These are phyloP conservation scores for Solanum paucissectum DNA, from an alignment of 257 asterid genomes.

Conservation along the genomic window DNA sequence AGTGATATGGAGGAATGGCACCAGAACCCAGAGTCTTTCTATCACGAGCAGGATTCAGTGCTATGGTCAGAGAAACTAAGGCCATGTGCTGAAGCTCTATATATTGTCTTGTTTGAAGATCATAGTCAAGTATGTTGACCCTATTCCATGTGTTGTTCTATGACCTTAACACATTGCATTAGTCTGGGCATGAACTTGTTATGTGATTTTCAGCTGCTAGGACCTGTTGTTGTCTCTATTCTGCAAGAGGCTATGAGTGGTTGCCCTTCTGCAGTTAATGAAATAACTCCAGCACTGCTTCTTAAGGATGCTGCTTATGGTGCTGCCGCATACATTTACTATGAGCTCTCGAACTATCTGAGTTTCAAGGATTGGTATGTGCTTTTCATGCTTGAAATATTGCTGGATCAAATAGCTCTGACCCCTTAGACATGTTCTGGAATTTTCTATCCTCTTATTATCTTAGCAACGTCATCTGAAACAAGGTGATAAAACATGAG, in stretches of 20 bases:
- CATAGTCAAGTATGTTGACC: slow-evolving; percentile 63
- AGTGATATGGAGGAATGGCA: slow-evolving; percentile 91
- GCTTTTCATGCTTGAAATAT: background rate
- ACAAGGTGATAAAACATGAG: background rate
- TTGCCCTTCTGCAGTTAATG: slow-evolving; percentile 75
- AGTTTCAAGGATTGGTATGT: slow-evolving; percentile 89
- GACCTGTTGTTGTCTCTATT: slow-evolving; percentile 94
- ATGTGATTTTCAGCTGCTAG: slow-evolving; percentile 51
- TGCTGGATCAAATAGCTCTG: background rate
- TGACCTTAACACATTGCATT: background rate
- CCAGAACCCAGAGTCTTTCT: slow-evolving; percentile 77
- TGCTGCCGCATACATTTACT: slow-evolving; percentile 94
- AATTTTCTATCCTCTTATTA: background rate
- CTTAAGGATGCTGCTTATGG: slow-evolving; percentile 98
- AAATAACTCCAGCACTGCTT: slow-evolving; percentile 72
- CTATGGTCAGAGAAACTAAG: slow-evolving; percentile 93
- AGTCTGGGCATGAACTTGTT: background rate
- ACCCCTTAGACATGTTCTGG: background rate
- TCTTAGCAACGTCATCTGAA: background rate
- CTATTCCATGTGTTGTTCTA: slow-evolving; percentile 1
- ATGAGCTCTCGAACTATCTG: slow-evolving; percentile 92
- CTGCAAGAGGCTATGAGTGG: slow-evolving; percentile 95
- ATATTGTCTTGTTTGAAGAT: slow-evolving; percentile 89
- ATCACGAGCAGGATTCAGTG: slow-evolving; percentile 92
- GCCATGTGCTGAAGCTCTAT: slow-evolving; percentile 95